Evolutionary conservation across 208 protist genomes (phyloP), one percentile per base, ranked within the genome.

Genomic region (Crithidia bombi): DNA sequence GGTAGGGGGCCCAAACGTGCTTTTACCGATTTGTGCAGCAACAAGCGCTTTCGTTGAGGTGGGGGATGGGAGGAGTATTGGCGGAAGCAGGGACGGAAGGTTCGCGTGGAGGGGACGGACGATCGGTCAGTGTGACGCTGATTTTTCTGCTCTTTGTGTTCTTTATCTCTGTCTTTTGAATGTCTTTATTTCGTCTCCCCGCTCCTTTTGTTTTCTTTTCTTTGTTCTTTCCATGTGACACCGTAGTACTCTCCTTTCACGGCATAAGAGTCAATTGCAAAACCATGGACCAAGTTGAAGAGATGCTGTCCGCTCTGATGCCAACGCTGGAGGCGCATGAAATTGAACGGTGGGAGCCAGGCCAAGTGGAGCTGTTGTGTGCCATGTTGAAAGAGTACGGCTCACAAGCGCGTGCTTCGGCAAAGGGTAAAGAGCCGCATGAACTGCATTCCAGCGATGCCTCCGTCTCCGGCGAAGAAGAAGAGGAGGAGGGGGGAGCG

Each of bases 331-430:
- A 76, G 35, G 21, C 47, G 35, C 62, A 65, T 44, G 36, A 69
- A 5, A 41, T 76, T 11, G 70, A 39, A 5, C 23, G 21, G 46
- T 70, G 62, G 62, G 35, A 64, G 14, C 14, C 63, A 30, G 43
- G 38, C 19, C 52, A 76, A 43, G 63, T 76, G 44, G 63, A 69
- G n/a, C 44, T 35, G 36, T 56, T 76, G 36, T 70, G 70, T 21
- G 23, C 54, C 1, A 70, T 66, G 70, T 44, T 76, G 26, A 56
- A 46, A 43, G 55, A 76, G 39, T 76, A 70, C 44, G 46, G 47
- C 2, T 26, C 23, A 5, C 55, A 65, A 19, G 63, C 58, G 30
- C 63, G 46, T 6, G 43, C 28, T 3, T 9, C 43, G 15, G 43
- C 43, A 5, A 47, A 47, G 36, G 41, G 59, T 36, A 25, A 4